Percentiles rank a stretch among this genome's conserved stretches.
Conservation (phyloP, 164 flowering plant genomes). For the Dillenia turbinata region DNA sequence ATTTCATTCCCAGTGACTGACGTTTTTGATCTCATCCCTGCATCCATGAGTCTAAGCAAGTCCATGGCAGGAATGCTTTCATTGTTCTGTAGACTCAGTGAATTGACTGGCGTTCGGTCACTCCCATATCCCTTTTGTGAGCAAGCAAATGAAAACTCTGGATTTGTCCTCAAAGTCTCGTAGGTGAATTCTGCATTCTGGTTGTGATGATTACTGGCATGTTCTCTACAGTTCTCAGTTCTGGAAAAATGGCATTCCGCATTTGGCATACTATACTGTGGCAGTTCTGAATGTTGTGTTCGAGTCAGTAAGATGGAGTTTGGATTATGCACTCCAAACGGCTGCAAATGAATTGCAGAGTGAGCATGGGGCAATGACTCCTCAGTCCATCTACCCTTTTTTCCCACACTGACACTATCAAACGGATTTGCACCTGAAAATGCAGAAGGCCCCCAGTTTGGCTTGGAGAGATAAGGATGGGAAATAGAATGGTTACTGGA, state of each 20-base stretch:
- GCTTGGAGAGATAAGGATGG: constrained; percentile 9
- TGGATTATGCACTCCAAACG: constrained; percentile 6
- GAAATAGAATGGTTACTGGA: constrained; percentile 18
- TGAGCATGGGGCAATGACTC: neutral
- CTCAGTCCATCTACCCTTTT: constrained; percentile 8
- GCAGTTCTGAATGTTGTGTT: no score
- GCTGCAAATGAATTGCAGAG: no score
- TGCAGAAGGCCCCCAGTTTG: constrained; percentile 20
- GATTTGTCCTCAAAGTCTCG: constrained; percentile 14
- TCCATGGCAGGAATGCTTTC: constrained; percentile 65
- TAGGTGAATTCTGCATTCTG: constrained; percentile 14
- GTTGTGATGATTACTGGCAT: constrained; percentile 19
- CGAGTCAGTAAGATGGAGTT: constrained; percentile 9
- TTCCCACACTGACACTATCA: constrained; percentile 20
- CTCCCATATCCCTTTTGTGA: constrained; percentile 19
- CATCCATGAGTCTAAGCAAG: constrained; percentile 67
- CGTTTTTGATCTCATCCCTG: constrained; percentile 26
- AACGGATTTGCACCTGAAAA: constrained; percentile 21
- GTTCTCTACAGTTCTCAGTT: no score
- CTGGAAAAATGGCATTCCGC: no score
- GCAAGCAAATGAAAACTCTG: constrained; percentile 16
- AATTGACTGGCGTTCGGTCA: constrained; percentile 11
- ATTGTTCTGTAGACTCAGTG: constrained; percentile 42
- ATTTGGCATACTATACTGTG: no score
- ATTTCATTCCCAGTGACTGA: constrained; percentile 15